Evolutionary conservation across 2,329 filamentous ascomycete genomes (phyloP), one percentile per base, ranked within the genome.

Genomic region (Ophiosphaerella narmari): DNA sequence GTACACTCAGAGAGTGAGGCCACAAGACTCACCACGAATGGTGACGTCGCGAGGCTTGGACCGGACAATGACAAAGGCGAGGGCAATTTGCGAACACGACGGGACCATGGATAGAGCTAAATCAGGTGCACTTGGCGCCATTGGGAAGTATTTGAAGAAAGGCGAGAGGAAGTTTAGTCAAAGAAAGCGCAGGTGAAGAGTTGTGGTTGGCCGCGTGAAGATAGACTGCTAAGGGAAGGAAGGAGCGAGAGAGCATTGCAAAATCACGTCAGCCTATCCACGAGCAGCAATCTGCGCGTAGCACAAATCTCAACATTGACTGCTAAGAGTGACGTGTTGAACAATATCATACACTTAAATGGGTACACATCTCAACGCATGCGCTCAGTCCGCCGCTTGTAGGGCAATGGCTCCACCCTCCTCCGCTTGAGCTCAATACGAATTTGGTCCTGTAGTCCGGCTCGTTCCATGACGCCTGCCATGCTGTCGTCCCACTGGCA

Each of bases 401-500:
- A 86, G 8, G 84, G 84, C 65, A 86, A 68, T 54, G 82, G 82
- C 77, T 89, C 83, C 53, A 93, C 82, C 67, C 86, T 89, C 77
- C 88, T 88, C 68, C 86, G 85, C 78, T 89, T 90, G 74, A 96
- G 90, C 77, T 97, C 90, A 57, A 97, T 72, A 66, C 95, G 87
- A 50, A 86, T 86, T 52, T 70, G 59, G 40, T 91, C 91, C 24
- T 85, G 82, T 55, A 95, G 80, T 52, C 84, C 85, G 62, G 89
- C 83, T 63, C 89, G 83, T 68, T 85, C 80, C 93, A 99, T 97
- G 56, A 99, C 90, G 43, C 79, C 86, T n/a, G 84, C 86, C 45
- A 90, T 99, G 64, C 83, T 85, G 52, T 94, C 89, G 73, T 99
- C 94, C 90, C 92, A 97, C 59, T 88, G 78, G 52, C 86, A 87